Percentiles rank a stretch among this genome's conserved stretches.
Conservation (phyloP, 768 basidiomycete species). For the Infundibulicybe gibba region DNA sequence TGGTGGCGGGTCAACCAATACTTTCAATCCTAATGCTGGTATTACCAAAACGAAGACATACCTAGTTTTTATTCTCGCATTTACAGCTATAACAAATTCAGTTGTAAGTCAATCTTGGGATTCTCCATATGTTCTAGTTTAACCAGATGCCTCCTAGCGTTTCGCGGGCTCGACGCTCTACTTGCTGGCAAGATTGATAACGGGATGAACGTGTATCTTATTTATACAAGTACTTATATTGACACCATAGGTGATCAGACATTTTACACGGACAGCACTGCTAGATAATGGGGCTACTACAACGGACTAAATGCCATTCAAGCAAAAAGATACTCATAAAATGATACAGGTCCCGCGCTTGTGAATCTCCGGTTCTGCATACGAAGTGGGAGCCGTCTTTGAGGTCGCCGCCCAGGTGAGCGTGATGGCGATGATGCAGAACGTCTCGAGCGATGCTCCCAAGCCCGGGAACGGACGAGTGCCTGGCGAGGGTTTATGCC, state of each 20-base stretch:
- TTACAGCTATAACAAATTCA: slow-evolving; percentile 75
- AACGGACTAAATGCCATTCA: slow-evolving; percentile 9
- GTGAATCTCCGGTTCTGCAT: slow-evolving; percentile 5
- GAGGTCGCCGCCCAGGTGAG: slow-evolving; percentile 39
- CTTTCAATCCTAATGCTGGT: neutral
- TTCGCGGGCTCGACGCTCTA: slow-evolving; percentile 27
- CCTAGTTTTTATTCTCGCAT: slow-evolving; percentile 75
- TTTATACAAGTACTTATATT: slow-evolving; percentile 7
- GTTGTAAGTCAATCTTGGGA: slow-evolving; percentile 36
- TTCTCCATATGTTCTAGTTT: slow-evolving; percentile 1
- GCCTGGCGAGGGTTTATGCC: slow-evolving; percentile 33
- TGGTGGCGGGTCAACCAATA: neutral
- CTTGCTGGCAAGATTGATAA: slow-evolving; percentile 22
- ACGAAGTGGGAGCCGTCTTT: slow-evolving; percentile 20
- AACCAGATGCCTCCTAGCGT: slow-evolving; percentile 12
- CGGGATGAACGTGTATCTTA: slow-evolving; percentile 15
- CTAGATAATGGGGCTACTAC: neutral
- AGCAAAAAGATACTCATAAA: slow-evolving; percentile 44
- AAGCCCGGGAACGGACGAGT: slow-evolving; percentile 23
- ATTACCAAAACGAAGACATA: slow-evolving; percentile 30
- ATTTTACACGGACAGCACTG: neutral
- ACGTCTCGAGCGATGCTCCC: slow-evolving; percentile 24
- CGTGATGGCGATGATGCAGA: slow-evolving; percentile 52
- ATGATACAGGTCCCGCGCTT: slow-evolving; percentile 15
- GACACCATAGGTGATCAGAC: slow-evolving; percentile 1